Percentiles rank a stretch among this genome's conserved stretches.
Conservation (phyloP, 805 yeast genomes). For the Hanseniaspora lachancei region DNA sequence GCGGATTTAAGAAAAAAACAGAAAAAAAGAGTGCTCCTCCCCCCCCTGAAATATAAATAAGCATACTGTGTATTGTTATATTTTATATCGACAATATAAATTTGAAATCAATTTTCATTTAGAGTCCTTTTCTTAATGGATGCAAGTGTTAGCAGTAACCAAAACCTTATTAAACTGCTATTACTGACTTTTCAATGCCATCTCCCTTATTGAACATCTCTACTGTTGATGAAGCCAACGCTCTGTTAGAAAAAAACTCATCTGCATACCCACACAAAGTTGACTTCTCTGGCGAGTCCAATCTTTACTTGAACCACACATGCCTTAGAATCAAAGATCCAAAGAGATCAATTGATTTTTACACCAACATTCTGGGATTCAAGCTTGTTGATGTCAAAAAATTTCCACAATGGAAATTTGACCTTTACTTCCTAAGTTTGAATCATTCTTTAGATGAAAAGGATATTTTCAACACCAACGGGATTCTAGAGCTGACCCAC, state of each 20-base stretch:
- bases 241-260: neutral
- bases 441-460: constrained; percentile 22
- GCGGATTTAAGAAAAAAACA: too few species aligned
- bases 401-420: constrained; percentile 43
- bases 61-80: too few species aligned
- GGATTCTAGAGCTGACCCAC: constrained; percentile 76
- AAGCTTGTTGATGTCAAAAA: constrained; percentile 40
- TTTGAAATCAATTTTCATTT: too few species aligned
- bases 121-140: too few species aligned
- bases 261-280: neutral
- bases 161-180: neutral
- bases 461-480: constrained; percentile 31
- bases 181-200: neutral
- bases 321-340: constrained; percentile 78
- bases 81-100: too few species aligned
- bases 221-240: neutral
- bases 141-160: too few species aligned
- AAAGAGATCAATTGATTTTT: constrained; percentile 55
- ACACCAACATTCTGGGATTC: constrained; percentile 64
- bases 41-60: too few species aligned
- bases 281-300: neutral
- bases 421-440: constrained; percentile 54
- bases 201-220: neutral
- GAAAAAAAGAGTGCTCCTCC: too few species aligned
- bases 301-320: constrained; percentile 41